These are phyloP conservation scores for Phaeotremella fagi DNA, from an alignment of 768 basidiomycete species.

Conservation along the genomic window DNA sequence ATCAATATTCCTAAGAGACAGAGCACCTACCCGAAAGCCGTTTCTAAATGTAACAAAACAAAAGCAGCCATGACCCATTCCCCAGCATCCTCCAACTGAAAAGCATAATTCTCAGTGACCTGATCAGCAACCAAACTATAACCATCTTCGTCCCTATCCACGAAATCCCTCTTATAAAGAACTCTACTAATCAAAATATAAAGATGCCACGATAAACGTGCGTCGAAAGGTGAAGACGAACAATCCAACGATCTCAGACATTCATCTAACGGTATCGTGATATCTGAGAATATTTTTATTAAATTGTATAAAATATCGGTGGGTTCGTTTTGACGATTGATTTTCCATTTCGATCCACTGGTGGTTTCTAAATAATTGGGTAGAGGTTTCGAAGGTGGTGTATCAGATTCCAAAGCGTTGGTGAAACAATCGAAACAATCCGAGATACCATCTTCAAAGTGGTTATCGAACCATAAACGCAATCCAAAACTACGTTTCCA, in stretches of 20 bases:
- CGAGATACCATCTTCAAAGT: constrained; percentile 58
- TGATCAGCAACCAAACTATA: constrained; percentile 79
- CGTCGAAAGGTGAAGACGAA: constrained; percentile 69
- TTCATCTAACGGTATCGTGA: constrained; percentile 62
- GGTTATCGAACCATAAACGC: constrained; percentile 79
- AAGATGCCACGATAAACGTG: constrained; percentile 83
- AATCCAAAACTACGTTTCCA: constrained; percentile 93
- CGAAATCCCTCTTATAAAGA: constrained; percentile 76
- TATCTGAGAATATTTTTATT: constrained; percentile 69
- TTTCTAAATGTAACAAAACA: constrained; percentile 82
- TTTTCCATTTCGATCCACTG: constrained; percentile 14
- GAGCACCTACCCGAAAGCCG: constrained; percentile 63
- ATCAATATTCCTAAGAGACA: background rate
- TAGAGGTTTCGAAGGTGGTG: constrained; percentile 41
- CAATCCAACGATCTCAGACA: constrained; percentile 70
- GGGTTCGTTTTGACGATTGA: constrained; percentile 14
- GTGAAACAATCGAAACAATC: constrained; percentile 63
- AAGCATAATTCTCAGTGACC: constrained; percentile 76
- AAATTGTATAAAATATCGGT: constrained; percentile 74
- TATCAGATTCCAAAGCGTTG: constrained; percentile 49
- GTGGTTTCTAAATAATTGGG: constrained; percentile 35
- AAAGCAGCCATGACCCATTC: constrained; percentile 82
- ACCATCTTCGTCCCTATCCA: constrained; percentile 67
- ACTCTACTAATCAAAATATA: constrained; percentile 81
- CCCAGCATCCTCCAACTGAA: constrained; percentile 74